phyloP scores from a whole-genome alignment of 2,329 filamentous ascomycete genomes.

The Aspergillus sp. region DNA sequence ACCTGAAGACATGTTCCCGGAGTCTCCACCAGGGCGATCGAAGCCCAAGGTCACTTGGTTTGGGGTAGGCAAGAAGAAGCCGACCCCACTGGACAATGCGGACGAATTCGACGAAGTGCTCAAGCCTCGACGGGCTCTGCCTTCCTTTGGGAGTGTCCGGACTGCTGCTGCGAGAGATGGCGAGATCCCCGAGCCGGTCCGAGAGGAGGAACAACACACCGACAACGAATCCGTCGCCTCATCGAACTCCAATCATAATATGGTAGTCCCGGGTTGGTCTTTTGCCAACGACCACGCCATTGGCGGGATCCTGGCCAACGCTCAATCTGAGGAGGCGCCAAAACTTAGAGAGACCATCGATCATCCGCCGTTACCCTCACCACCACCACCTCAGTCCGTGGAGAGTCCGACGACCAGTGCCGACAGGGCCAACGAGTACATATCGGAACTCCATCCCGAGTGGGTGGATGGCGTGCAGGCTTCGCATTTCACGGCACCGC shows the following conservation, averaged over 20 bases:
- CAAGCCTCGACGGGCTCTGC: slow-evolving; percentile 51
- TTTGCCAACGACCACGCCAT: slow-evolving; percentile 47
- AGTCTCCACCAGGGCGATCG: slow-evolving; percentile 25
- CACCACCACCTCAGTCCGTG: not conserved
- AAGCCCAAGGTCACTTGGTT: slow-evolving; percentile 31
- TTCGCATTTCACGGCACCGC: not conserved
- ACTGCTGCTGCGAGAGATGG: slow-evolving; percentile 38
- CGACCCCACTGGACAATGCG: slow-evolving; percentile 15
- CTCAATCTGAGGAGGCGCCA: slow-evolving; percentile 12
- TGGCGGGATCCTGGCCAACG: slow-evolving; percentile 42
- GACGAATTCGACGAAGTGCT: slow-evolving; percentile 50
- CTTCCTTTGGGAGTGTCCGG: slow-evolving; percentile 56
- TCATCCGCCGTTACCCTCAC: slow-evolving; percentile 1
- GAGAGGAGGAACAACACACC: slow-evolving; percentile 14
- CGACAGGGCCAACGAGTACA: not conserved
- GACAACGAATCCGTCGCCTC: slow-evolving; percentile 26
- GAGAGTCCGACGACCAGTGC: not conserved
- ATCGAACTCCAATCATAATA: slow-evolving; percentile 38
- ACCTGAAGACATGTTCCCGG: slow-evolving; percentile 30
- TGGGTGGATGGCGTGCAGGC: not conserved
- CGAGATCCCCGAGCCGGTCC: slow-evolving; percentile 8
- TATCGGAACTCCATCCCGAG: not conserved
- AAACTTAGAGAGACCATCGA: slow-evolving; percentile 2
- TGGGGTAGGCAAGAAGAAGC: slow-evolving; percentile 27
- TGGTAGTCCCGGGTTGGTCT: slow-evolving; percentile 19